These are phyloP conservation scores for Irpex sp. DNA, from an alignment of 1,284 basidiomycete species.

Conservation along the genomic window DNA sequence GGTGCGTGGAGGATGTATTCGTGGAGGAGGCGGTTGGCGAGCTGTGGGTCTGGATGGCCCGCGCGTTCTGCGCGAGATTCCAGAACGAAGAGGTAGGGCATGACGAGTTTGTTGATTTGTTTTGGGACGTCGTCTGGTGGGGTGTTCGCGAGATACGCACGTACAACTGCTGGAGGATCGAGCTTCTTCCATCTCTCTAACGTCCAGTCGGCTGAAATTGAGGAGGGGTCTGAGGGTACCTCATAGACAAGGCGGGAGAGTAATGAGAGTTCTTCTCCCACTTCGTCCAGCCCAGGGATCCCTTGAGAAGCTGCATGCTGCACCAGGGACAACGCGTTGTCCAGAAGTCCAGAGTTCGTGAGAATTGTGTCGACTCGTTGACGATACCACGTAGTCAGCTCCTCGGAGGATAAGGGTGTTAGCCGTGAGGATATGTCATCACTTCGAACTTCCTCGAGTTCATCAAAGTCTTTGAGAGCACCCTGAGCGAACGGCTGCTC, in stretches of 20 bases:
- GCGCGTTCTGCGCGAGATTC: slow-evolving; percentile 81
- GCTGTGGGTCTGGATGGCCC: slow-evolving; percentile 61
- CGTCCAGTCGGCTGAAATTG: slow-evolving; percentile 61
- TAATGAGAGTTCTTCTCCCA: slow-evolving; percentile 88
- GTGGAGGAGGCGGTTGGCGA: slow-evolving; percentile 66
- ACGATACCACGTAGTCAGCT: slow-evolving; percentile 75
- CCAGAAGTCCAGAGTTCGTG: slow-evolving; percentile 68
- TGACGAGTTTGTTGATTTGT: slow-evolving; percentile 74
- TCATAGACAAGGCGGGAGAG: slow-evolving; percentile 86
- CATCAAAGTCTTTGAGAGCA: slow-evolving; percentile 32
- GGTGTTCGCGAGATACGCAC: slow-evolving; percentile 73
- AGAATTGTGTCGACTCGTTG: slow-evolving; percentile 61
- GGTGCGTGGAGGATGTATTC: slow-evolving; percentile 72
- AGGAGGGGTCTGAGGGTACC: slow-evolving; percentile 40
- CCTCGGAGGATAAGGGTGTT: slow-evolving; percentile 25
- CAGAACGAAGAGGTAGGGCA: slow-evolving; percentile 89
- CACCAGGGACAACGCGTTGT: slow-evolving; percentile 73
- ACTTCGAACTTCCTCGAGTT: neutral
- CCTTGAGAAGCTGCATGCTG: slow-evolving; percentile 85
- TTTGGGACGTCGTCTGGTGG: slow-evolving; percentile 59
- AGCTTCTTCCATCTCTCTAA: slow-evolving; percentile 70
- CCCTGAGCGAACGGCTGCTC: slow-evolving; percentile 43
- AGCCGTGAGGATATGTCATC: neutral
- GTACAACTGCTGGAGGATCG: slow-evolving; percentile 60
- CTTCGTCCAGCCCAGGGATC: slow-evolving; percentile 73